Base-by-base conservation (phyloP, 2,329 filamentous ascomycete genomes). In the Exophiala spinifera region DNA sequence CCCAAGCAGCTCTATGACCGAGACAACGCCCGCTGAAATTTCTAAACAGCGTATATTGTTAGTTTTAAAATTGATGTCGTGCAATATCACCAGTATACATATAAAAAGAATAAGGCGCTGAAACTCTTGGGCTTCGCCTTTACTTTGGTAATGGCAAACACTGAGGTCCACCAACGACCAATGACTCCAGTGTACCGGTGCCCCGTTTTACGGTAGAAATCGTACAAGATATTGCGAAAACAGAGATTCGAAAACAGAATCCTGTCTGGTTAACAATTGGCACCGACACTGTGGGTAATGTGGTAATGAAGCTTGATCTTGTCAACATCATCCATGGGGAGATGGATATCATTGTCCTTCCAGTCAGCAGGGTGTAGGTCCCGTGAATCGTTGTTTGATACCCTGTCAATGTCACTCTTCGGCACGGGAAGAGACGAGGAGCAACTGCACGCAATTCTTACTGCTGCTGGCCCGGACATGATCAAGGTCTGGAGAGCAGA, bases 401-500 rank as follows among this genome's bases (percentile, higher is more conserved):
- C 40, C n/a, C 34, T 49, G 46, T 40, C 40, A 34, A 49, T 49
- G 46, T 49, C 33, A 13, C 34, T 49, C 4, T 39, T 17, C 11
- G 46, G 46, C 3, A 25, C 19, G 20, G 46, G 40, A 21, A 40
- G 47, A 23, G 34, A 49, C 19, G 47, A 49, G 25, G 15, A 11
- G 23, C 47, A 49, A 31, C 40, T 33, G 46, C 19, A 49, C 8
- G 20, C 5, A 7, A 21, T 49, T 20, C 23, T 49, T 33, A 21
- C 34, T 11, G 37, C 17, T 11, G 21, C 46, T 3, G 46, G 46
- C 1, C 34, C 40, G 34, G 21, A 23, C 11, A 25, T 49, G n/a
- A 34, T 49, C 46, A 39, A 49, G 31, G 28, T 49, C 46, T 49
- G 46, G 46, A 49, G 34, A 21, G 46, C 46, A 39, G 36, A 39